A percentile compares a stretch with the other conserved stretches of the same genome.
Evolutionary conservation across 495 filamentous ascomycete species (phyloP).

Genomic region (Daldinia caldariorum): DNA sequence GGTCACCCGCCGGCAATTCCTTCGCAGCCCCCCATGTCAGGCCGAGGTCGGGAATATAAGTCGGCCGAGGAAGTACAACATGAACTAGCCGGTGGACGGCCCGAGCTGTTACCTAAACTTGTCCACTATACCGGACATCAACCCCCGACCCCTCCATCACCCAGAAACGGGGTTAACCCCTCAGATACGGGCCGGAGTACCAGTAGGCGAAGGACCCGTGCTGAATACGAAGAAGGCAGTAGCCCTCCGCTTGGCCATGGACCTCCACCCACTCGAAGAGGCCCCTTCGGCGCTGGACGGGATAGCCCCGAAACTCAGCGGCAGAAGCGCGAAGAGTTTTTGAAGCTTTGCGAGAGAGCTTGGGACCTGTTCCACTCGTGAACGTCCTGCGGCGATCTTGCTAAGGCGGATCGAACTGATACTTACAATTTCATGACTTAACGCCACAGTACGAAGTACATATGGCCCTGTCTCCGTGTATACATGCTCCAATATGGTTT

Average conservation of each 20-base stretch:
- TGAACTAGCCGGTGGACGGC: conserved; percentile 87
- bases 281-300: conserved; percentile 78
- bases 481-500: conserved; percentile 32
- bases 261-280: conserved; percentile 64
- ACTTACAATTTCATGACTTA: conserved; percentile 43
- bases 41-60: conserved; percentile 84
- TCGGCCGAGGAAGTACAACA: conserved; percentile 95
- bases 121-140: conserved; percentile 93
- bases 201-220: conserved; percentile 77
- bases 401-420: conserved; percentile 26
- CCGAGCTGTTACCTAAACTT: conserved; percentile 89
- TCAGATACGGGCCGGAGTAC: conserved; percentile 59
- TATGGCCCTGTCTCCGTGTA: conserved; percentile 37
- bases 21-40: conserved; percentile 54
- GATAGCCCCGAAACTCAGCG: conserved; percentile 85
- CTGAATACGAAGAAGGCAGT: conserved; percentile 89
- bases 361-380: conserved; percentile 98
- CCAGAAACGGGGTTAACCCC: conserved; percentile 57
- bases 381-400: conserved; percentile 38
- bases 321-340: conserved; percentile 94
- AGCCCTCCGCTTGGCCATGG: conserved; percentile 78
- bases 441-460: conserved; percentile 43
- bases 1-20: conserved; percentile 61
- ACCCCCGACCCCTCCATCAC: conserved; percentile 92
- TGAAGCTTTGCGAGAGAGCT: conserved; percentile 83